Evolutionary conservation across 805 yeast genomes (phyloP).

Genomic region (Yarrowia alimentaria): DNA sequence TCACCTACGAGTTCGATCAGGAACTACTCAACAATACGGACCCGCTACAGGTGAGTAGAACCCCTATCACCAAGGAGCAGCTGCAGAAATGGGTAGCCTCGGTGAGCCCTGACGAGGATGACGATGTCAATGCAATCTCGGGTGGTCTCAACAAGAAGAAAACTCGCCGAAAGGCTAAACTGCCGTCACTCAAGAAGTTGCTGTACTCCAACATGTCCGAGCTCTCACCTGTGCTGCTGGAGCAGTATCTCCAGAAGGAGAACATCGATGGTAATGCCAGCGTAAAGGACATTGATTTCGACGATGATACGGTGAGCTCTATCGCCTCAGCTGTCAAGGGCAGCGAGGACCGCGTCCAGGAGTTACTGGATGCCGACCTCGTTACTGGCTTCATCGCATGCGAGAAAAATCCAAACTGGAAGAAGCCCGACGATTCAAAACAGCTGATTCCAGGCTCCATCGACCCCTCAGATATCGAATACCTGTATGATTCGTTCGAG

Average conservation of each 20-base stretch:
- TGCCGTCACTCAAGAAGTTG: constrained; percentile 63
- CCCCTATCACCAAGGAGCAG: background rate
- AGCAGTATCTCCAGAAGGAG: constrained; percentile 49
- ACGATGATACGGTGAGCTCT: constrained; percentile 34
- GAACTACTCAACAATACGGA: constrained; percentile 8
- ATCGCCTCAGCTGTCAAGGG: constrained; percentile 47
- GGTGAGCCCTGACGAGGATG: constrained; percentile 8
- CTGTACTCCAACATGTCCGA: constrained; percentile 67
- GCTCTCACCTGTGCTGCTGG: constrained; percentile 74
- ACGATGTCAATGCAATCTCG: constrained; percentile 18
- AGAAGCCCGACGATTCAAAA: constrained; percentile 41
- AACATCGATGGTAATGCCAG: constrained; percentile 50
- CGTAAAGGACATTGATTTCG: constrained; percentile 33
- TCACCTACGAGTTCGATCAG: constrained; percentile 48
- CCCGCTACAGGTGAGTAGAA: constrained; percentile 9
- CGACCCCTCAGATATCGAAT: constrained; percentile 42
- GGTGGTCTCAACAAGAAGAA: constrained; percentile 18
- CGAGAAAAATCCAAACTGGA: constrained; percentile 54
- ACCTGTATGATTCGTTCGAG: constrained; percentile 62
- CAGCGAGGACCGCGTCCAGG: constrained; percentile 48
- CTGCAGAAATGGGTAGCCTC: constrained; percentile 9
- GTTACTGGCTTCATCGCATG: constrained; percentile 62
- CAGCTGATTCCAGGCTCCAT: background rate
- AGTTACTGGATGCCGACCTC: constrained; percentile 41
- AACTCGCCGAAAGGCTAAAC: constrained; percentile 29